Evolutionary conservation across 176 grass and related monocot species (phyloP), one percentile per base, ranked within the genome.

Genomic region (Carex cristatella): DNA sequence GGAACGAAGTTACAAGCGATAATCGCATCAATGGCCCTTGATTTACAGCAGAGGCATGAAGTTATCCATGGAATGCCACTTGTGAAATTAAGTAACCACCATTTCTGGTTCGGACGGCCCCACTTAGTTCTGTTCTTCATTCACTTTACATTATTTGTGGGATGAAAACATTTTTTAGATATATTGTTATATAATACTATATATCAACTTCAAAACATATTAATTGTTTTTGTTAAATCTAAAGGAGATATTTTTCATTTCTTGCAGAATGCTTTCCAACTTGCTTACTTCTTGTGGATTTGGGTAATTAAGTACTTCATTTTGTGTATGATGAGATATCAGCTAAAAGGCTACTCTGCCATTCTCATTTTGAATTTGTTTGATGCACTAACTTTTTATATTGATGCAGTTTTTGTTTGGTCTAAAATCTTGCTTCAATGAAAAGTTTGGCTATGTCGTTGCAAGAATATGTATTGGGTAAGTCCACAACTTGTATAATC

Each of bases 1-100:
- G 95, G 95, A 6, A 89, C 83, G 38, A 98, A 98, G 84, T 61
- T 98, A 2, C 91, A 95, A 84, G 83, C 94, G 42, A 89, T 98
- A 19, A 98, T 98, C 15, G 94, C 93, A 89, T 91, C 92, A 55
- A 98, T 98, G 95, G 93, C 95, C 35, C 76, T 89, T 27, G 83
- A 98, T 57, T 93, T 98, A 77, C 91, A 89, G 38, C 67, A 95
- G 3, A 86, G 85, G 54, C 71, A 91, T 33, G 86, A n/a, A 30
- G 86, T 94, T 8, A 91, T 98, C 61, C 89, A 90, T 85, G 95
- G 95, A 76, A 88, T 90, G 2, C 95, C 91, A 1, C 49, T 94
- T 14, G 91, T 98, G 16, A 90, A 91, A 86, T 89, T 91, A 18
- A 94, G 64, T 62, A 87, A 98, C 86, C 94, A 88, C 18, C 91